Evolutionary conservation across 23 red algal genomes (phyloP).

Genomic region (Rhodosorus marinus): DNA sequence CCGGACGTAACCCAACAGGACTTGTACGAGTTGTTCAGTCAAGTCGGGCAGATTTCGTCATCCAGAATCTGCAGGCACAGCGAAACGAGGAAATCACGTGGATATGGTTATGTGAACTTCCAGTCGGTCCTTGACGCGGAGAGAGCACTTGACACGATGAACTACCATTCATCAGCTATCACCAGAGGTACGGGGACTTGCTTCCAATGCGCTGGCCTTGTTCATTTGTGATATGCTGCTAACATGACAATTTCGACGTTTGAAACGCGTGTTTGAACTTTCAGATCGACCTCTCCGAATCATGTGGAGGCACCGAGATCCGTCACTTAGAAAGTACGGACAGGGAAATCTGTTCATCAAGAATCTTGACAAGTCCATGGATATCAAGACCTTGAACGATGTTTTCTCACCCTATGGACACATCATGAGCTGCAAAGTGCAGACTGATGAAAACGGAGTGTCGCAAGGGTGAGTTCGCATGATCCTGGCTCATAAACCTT

Average conservation of each 20-base stretch:
- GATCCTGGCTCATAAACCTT: too few species aligned
- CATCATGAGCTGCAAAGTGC: conserved; percentile 91
- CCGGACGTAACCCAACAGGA: conserved; percentile 78
- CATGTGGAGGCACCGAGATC: conserved; percentile 99
- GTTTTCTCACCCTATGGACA: conserved; percentile 93
- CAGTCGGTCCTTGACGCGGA: conserved; percentile 81
- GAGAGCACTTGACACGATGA: conserved; percentile 88
- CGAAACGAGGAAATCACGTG: conserved; percentile 74
- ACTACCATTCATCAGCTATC: conserved; percentile 57
- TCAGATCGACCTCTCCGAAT: conserved; percentile 74
- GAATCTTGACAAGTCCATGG: conserved; percentile 79
- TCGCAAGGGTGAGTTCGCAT: too few species aligned
- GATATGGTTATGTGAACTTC: conserved; percentile 99
- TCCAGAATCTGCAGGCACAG: conserved; percentile 86
- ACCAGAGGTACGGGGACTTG: conserved; percentile 93
- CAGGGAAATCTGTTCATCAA: conserved; percentile 96
- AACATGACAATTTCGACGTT: too few species aligned
- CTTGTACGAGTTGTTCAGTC: conserved; percentile 88
- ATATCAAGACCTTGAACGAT: conserved; percentile 92
- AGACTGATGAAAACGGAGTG: conserved; percentile 63
- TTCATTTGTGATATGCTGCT: too few species aligned
- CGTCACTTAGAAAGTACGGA: conserved; percentile 25
- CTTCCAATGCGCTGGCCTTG: too few species aligned
- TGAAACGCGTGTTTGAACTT: too few species aligned
- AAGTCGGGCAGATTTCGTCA: conserved; percentile 70